Percentiles rank a stretch among this genome's conserved stretches.
Conservation (phyloP, 345 rosid genomes). For the Eucalyptus pauciflora region DNA sequence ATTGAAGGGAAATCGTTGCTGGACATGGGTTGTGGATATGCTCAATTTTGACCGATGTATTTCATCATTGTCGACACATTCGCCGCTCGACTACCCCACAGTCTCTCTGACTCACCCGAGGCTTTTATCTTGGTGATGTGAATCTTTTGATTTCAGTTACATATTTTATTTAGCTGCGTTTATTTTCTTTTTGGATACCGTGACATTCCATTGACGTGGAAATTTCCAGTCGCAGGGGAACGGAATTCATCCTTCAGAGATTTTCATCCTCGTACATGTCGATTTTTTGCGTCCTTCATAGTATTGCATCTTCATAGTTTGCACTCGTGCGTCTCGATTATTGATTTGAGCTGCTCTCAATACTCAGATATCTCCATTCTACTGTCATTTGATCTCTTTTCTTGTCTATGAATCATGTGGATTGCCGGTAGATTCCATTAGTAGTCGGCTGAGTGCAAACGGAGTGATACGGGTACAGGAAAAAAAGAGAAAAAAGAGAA, state of each 20-base stretch:
- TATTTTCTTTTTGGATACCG: not conserved
- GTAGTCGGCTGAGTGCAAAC: not conserved
- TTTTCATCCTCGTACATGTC: not conserved
- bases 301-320: not conserved
- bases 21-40: not conserved
- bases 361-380: not conserved
- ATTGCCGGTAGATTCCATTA: not conserved
- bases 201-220: not conserved
- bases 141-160: not conserved
- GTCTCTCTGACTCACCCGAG: not conserved
- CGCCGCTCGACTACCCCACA: not conserved
- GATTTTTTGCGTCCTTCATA: not conserved
- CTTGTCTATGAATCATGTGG: not conserved
- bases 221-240: not conserved
- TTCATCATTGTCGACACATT: not conserved
- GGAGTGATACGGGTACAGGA: not conserved
- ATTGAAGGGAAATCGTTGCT: not conserved
- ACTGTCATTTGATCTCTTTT: not conserved
- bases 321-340: not conserved
- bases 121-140: not conserved
- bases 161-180: not conserved
- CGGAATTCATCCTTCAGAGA: not conserved
- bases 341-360: not conserved
- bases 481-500: rapidly evolving
- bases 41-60: not conserved